Evolutionary conservation across 2,329 filamentous ascomycete genomes (phyloP).

Genomic region (Colletotrichum noveboracense): DNA sequence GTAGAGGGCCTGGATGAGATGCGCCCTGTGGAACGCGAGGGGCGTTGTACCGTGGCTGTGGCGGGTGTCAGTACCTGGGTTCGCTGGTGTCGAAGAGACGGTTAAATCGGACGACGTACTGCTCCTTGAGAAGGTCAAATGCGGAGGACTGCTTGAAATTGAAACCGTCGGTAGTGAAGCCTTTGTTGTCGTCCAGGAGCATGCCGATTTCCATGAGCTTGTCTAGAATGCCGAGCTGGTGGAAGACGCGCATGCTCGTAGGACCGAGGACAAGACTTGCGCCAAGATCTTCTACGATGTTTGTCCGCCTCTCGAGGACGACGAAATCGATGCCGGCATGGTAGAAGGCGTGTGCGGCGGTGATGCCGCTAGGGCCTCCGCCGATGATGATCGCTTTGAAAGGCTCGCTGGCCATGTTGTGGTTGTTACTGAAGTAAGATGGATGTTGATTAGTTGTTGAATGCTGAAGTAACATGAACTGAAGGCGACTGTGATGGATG

Average conservation of each 20-base stretch:
- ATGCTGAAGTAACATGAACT: not conserved
- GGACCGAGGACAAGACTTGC: constrained; percentile 32
- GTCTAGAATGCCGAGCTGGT: constrained; percentile 34
- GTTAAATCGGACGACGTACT: not conserved
- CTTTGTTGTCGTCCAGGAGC: not conserved
- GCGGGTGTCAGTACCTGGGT: not conserved
- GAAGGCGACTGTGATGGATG: not conserved
- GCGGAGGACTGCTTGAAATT: not conserved
- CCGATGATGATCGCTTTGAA: constrained; percentile 36
- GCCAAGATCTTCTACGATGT: constrained; percentile 30
- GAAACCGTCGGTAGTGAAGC: not conserved
- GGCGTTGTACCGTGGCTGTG: constrained; percentile 30
- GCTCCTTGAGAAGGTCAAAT: not conserved
- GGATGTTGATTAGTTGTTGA: not conserved
- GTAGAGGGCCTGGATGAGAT: constrained; percentile 37
- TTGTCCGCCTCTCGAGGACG: constrained; percentile 32
- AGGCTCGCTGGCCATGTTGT: constrained; percentile 29
- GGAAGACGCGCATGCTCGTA: constrained; percentile 29
- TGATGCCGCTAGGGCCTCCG: constrained; percentile 32
- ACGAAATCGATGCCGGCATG: constrained; percentile 38
- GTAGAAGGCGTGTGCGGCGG: constrained; percentile 32
- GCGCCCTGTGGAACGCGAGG: constrained; percentile 37
- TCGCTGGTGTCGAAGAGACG: not conserved
- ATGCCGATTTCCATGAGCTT: not conserved
- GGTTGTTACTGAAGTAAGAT: not conserved